Conservation (phyloP, 345 rosid species). For the Populus simonii region DNA sequence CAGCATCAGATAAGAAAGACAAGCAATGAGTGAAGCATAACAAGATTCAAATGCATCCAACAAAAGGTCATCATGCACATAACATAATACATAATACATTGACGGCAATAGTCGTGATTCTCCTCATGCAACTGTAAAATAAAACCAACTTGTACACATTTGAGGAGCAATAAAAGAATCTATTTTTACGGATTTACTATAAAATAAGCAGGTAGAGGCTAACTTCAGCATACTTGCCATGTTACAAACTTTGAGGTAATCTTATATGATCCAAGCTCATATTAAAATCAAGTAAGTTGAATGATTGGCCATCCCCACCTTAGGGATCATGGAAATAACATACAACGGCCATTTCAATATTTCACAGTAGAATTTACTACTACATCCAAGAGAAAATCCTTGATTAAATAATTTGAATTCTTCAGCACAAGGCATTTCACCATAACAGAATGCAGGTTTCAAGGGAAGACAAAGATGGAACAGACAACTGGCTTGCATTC, state of each 20-base stretch:
- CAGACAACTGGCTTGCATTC: conserved; percentile 38
- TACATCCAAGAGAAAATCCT: neutral
- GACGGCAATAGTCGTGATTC: neutral
- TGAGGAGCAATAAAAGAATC: no score
- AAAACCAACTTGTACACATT: no score
- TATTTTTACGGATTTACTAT: neutral
- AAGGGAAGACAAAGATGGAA: conserved; percentile 18
- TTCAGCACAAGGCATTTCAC: no score
- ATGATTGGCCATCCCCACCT: neutral
- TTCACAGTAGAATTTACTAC: neutral
- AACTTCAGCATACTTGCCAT: neutral
- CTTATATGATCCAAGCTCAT: neutral
- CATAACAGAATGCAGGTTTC: no score
- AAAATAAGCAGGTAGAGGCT: neutral
- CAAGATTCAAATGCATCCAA: neutral
- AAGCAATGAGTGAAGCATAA: neutral
- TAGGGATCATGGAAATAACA: neutral
- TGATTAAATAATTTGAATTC: no score
- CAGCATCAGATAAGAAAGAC: neutral
- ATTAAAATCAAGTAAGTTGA: neutral
- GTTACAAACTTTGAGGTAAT: neutral
- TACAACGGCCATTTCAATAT: neutral
- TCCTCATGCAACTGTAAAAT: no score
- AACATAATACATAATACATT: neutral
- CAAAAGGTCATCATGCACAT: neutral